These are phyloP conservation scores for Trametes versicolor DNA, from an alignment of 1,284 basidiomycete genomes.

Conservation along the genomic window DNA sequence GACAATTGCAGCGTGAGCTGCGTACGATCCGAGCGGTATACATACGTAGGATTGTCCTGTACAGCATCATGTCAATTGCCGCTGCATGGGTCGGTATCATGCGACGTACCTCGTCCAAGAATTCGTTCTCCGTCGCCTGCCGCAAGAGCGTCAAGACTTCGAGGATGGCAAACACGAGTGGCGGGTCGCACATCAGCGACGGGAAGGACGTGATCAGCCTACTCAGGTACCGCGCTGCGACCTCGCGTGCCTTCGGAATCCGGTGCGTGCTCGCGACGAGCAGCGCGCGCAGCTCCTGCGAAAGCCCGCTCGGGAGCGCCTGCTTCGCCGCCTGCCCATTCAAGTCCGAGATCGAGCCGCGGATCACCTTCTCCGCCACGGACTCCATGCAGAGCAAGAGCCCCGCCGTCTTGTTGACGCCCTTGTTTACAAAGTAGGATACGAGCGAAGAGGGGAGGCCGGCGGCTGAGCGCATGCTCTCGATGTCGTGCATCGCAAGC, in stretches of 20 bases:
- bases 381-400: constrained; percentile 85
- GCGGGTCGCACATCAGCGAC: constrained; percentile 91
- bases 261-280: constrained; percentile 88
- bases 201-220: constrained; percentile 93
- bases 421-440: constrained; percentile 91
- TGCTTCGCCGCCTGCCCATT: constrained; percentile 83
- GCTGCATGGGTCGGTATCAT: neutral
- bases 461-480: constrained; percentile 85
- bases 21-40: constrained; percentile 83
- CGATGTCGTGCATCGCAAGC: constrained; percentile 89
- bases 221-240: constrained; percentile 87
- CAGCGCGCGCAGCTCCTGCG: constrained; percentile 80
- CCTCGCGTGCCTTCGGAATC: constrained; percentile 81
- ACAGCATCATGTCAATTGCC: constrained; percentile 1
- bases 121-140: constrained; percentile 91
- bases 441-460: constrained; percentile 87
- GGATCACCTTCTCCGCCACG: constrained; percentile 89
- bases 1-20: constrained; percentile 84
- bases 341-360: constrained; percentile 75
- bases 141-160: constrained; percentile 93
- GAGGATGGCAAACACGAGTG: constrained; percentile 89
- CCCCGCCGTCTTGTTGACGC: constrained; percentile 77
- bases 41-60: constrained; percentile 89
- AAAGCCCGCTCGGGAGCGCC: constrained; percentile 77
- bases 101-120: constrained; percentile 82